Percentiles rank a stretch among this genome's conserved stretches.
Conservation (phyloP, 1,284 basidiomycete species). For the Moniliophthora roreri region DNA sequence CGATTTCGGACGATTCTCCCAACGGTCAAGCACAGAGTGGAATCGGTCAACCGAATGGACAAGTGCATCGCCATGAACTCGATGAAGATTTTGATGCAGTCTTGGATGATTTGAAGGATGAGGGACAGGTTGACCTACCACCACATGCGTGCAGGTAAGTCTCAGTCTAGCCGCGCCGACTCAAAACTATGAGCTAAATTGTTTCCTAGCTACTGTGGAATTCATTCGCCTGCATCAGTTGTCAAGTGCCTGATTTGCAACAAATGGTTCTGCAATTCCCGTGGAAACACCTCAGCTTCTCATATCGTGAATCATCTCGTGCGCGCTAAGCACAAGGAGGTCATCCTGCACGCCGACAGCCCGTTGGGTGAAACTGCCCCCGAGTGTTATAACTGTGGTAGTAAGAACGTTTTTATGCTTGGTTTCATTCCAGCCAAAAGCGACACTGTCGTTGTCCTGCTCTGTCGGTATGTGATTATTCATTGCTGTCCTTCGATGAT, state of each 20-base stretch:
- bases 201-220: conserved; percentile 88
- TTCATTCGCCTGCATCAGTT: conserved; percentile 95
- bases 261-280: conserved; percentile 99
- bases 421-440: conserved; percentile 99
- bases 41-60: conserved; percentile 27
- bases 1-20: conserved; percentile 54
- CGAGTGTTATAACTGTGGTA: conserved; percentile 99
- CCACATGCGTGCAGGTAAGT: conserved; percentile 92
- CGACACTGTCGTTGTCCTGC: conserved; percentile 97
- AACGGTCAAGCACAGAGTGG: conserved; percentile 26
- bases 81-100: conserved; percentile 88
- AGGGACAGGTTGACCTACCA: conserved; percentile 80
- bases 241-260: conserved; percentile 95
- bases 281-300: conserved; percentile 95
- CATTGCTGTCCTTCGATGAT: background rate
- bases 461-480: conserved; percentile 76
- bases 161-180: conserved; percentile 10
- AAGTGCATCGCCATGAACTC: conserved; percentile 40
- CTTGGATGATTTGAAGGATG: conserved; percentile 86
- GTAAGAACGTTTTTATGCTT: conserved; percentile 99
- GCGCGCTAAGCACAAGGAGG: conserved; percentile 98
- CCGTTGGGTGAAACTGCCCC: conserved; percentile 97
- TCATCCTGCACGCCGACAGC: conserved; percentile 93
- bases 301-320: conserved; percentile 99
- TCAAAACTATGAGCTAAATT: conserved; percentile 14